phyloP scores from a whole-genome alignment of 1,284 basidiomycete species.

The Gymnopus androsaceus region DNA sequence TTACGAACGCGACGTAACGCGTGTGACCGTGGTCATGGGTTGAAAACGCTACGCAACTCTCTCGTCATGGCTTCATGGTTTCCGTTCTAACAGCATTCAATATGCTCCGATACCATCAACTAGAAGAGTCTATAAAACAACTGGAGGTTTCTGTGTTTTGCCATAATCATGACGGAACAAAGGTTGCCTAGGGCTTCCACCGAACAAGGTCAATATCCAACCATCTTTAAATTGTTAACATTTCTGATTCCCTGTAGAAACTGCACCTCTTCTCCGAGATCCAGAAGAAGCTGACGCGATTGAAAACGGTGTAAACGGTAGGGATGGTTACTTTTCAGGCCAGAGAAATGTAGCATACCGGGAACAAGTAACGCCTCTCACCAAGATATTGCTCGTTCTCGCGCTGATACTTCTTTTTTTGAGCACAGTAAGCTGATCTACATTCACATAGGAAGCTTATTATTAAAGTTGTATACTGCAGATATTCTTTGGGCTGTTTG shows the following conservation, averaged over 20 bases:
- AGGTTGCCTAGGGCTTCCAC: conserved; percentile 29
- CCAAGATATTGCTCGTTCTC: conserved; percentile 78
- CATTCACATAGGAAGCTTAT: neutral
- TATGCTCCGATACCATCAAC: no score
- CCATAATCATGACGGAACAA: conserved; percentile 18
- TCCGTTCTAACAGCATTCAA: no score
- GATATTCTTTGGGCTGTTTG: conserved; percentile 91
- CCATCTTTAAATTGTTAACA: neutral
- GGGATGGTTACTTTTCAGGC: no score
- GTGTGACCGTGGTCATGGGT: no score
- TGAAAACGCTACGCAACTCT: no score
- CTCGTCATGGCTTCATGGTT: no score
- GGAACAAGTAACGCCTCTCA: conserved; percentile 81
- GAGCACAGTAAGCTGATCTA: conserved; percentile 52
- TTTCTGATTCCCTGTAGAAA: conserved; percentile 40
- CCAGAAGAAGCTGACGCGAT: conserved; percentile 30
- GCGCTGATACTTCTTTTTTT: conserved; percentile 80
- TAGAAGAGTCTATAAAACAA: no score
- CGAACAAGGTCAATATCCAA: conserved; percentile 42
- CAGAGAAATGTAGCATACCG: conserved; percentile 59
- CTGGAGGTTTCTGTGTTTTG: no score
- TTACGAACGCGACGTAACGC: no score
- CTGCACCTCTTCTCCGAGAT: conserved; percentile 54
- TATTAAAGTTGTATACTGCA: conserved; percentile 21
- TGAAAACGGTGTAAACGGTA: conserved; percentile 32